Conservation (phyloP, 768 basidiomycete genomes). For the Megacollybia marginata region DNA sequence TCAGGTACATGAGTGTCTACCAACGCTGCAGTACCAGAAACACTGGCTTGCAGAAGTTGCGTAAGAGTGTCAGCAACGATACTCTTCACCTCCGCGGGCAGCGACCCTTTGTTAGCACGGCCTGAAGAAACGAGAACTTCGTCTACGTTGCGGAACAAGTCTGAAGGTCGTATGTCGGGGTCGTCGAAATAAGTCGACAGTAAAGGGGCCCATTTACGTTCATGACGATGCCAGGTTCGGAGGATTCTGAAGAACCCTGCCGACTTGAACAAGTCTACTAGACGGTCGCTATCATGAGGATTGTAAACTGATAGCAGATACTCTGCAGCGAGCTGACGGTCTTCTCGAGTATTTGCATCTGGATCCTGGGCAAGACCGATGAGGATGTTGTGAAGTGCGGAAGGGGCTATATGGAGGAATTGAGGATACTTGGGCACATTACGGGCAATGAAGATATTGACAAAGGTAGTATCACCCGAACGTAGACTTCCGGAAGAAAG, state of each 20-base stretch:
- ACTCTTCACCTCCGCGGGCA: constrained; percentile 49
- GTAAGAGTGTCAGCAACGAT: constrained; percentile 56
- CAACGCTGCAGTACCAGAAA: constrained; percentile 64
- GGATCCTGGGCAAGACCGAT: constrained; percentile 68
- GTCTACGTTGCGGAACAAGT: constrained; percentile 61
- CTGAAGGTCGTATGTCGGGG: constrained; percentile 46
- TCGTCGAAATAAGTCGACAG: constrained; percentile 73
- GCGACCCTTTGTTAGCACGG: constrained; percentile 35
- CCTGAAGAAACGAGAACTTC: constrained; percentile 47
- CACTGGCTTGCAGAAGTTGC: constrained; percentile 50
- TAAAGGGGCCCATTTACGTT: constrained; percentile 68
- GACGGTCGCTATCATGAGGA: constrained; percentile 66
- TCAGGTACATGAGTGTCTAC: constrained; percentile 62
- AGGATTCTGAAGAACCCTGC: constrained; percentile 93
- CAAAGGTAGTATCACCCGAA: constrained; percentile 65
- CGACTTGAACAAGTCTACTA: constrained; percentile 62
- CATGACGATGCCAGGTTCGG: constrained; percentile 70
- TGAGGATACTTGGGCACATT: constrained; percentile 97
- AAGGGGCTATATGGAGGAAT: constrained; percentile 63
- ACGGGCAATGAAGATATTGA: constrained; percentile 93
- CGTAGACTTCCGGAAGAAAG: constrained; percentile 47
- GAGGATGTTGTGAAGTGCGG: constrained; percentile 67
- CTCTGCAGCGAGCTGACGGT: constrained; percentile 91
- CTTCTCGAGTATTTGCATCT: constrained; percentile 78
- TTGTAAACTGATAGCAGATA: constrained; percentile 88